Percentiles rank a stretch among this genome's conserved stretches.
These are phyloP conservation scores for Halophytophthora batemanensis DNA, from an alignment of 352 stramenopile species.

Conservation along the genomic window DNA sequence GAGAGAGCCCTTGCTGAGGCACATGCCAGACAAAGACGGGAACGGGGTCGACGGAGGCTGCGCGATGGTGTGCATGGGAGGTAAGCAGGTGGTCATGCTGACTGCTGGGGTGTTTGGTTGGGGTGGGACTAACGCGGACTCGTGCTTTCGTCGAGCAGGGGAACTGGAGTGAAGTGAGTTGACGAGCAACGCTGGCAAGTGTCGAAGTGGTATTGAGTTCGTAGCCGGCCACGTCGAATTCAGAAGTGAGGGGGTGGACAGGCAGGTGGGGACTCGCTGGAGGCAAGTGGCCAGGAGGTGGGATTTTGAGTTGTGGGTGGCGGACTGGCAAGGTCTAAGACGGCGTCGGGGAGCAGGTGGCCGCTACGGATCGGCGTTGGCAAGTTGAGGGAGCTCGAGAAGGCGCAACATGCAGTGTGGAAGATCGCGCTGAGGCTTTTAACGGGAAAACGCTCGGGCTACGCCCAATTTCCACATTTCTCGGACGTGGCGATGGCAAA, in stretches of 20 bases:
- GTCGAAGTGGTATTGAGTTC: constrained; percentile 16
- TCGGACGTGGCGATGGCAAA: constrained; percentile 21
- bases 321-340: constrained; percentile 13
- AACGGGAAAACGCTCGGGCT: not conserved
- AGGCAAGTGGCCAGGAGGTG: constrained; percentile 12
- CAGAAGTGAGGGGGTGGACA: constrained; percentile 9
- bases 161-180: constrained; percentile 4
- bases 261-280: not conserved
- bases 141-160: constrained; percentile 7
- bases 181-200: constrained; percentile 8
- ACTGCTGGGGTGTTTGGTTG: not conserved
- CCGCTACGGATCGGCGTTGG: not conserved
- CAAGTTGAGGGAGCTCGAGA: not conserved
- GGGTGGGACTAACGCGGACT: constrained; percentile 7
- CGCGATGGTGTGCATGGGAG: constrained; percentile 20
- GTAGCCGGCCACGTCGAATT: constrained; percentile 32
- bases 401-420: constrained; percentile 4
- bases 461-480: constrained; percentile 13
- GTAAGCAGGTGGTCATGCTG: constrained; percentile 21
- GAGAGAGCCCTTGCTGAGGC: constrained; percentile 23
- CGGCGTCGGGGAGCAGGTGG: constrained; percentile 19
- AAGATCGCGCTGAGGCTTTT: constrained; percentile 16
- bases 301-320: constrained; percentile 5
- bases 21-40: constrained; percentile 9
- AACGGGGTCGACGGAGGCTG: constrained; percentile 9